Evolutionary conservation across 495 filamentous ascomycete genomes (phyloP), one percentile per base, ranked within the genome.

Genomic region (Aspergillus saccharolyticus): DNA sequence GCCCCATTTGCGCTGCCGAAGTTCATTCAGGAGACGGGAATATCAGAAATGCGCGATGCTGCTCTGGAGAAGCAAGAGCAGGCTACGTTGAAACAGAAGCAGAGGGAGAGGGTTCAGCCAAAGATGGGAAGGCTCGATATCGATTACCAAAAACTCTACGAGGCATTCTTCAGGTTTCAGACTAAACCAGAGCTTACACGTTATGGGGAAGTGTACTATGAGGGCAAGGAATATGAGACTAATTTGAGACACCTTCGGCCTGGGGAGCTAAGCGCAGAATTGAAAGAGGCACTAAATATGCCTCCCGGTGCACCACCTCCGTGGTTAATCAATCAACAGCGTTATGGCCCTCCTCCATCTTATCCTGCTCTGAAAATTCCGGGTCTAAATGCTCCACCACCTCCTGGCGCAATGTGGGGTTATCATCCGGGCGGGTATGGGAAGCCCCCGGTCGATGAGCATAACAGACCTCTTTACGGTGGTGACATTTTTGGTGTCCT

Each of bases 91-190:
- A 97, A 97, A 70, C 90, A 96, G 68, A 97, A 96, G 66, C 93
- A 96, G 75, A 81, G 94, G 43, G 94, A 97, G 68, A 82, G 94
- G 54, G 94, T 98, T 10, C 87, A 91, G 59, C 91, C 91, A 0
- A 98, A 98, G 72, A 95, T 96, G 87, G 94, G 94, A 58, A 95
- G 92, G 65, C 77, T 98, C 50, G 94, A 98, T 64, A 96, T 98
- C 57, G 95, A 98, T 72, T 98, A 97, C 69, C 90, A 96, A 67
- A 96, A 94, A 68, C 83, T 97, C 24, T 96, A 97, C 69, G 94
- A 97, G 67, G 94, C 94, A 7, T 98, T 98, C 74, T 98, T 97
- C 78, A 82, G 91, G 22, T 95, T 94, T 66, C 94, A 98, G 70
- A 96, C 89, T 39, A 98, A 98, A 67, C 94, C 94, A 1, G 86